Base-by-base conservation (phyloP, 1,139 yeast species). In the Debaryomyces subglobosus region DNA sequence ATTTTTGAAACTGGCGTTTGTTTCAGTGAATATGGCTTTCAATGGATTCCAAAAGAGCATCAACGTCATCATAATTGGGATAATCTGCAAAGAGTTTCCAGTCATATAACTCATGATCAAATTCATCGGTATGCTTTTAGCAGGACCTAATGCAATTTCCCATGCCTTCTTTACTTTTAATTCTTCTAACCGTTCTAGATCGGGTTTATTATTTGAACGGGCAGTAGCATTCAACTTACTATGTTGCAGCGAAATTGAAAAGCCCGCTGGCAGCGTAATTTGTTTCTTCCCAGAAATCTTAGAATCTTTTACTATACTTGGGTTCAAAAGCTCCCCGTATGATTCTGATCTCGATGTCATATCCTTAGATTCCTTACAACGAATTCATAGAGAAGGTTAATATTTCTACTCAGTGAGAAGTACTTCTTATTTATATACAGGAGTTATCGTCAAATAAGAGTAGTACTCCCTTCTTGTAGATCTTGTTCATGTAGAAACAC, bases 51-150 rank as follows among this genome's bases (percentile, higher is more conserved):
- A 79, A 55, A 94, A 82, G 60, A 94, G 74, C 90, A 87, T 89
- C 37, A 89, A 68, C 0, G 97, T 88, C 89, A 91, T 92, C 69
- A 91, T 86, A 48, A 94, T 86, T 4, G 97, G 95, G 51, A 94
- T 91, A 54, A 94, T 79, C 60, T 94, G 98, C 25, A 94, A 71
- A 5, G 96, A 84, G 60, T 88, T 87, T 29, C 99, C 99, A 2
- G 97, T 84, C 91, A 94, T 89, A 67, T 90, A 94, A 52, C 92
- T 84, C 96, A 94, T 90, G 48, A 90, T 72, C 50, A 88, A 65
- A 59, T 90, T 94, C 96, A 91, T 88, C 4, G 97, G 96, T 25
- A 94, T 72, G 21, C 85, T 78, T 63, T 92, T 94, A 2, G 92
- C 90, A 0, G 98, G 97, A 0, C 84, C 84, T 15, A 81, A 68